Conservation (phyloP, 805 yeast species). For the Starmerella sirachaensis region DNA sequence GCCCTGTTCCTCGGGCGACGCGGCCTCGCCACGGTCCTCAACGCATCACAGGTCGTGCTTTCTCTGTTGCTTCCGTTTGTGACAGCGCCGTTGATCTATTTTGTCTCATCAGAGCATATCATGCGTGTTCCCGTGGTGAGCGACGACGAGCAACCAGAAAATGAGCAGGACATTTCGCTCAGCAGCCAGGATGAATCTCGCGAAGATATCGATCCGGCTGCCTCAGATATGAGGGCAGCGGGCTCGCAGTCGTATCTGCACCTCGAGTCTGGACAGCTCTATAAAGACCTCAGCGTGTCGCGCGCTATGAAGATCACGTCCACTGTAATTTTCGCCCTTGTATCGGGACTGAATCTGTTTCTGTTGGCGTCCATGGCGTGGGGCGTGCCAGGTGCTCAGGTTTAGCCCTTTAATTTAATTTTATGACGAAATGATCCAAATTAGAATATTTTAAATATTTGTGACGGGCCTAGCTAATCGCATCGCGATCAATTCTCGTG, state of each 20-base stretch:
- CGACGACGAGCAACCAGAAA: constrained; percentile 9
- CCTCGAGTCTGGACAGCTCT: constrained; percentile 25
- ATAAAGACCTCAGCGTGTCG: constrained; percentile 62
- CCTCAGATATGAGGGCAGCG: no score
- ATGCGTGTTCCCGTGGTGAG: constrained; percentile 38
- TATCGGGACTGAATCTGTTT: constrained; percentile 60
- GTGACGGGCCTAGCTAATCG: background rate
- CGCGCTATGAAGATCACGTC: constrained; percentile 42
- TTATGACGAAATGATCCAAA: no score
- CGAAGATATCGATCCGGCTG: no score
- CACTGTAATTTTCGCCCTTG: constrained; percentile 53
- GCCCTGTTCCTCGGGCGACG: constrained; percentile 64
- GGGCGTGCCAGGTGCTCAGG: constrained; percentile 16
- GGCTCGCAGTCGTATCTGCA: constrained; percentile 12
- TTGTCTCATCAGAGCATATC: constrained; percentile 55
- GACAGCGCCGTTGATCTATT: constrained; percentile 75
- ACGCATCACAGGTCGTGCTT: constrained; percentile 71
- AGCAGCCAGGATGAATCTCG: no score
- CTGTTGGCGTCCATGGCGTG: constrained; percentile 34
- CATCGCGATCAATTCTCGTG: background rate
- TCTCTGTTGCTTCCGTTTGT: constrained; percentile 75
- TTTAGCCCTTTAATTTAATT: constrained; percentile 1
- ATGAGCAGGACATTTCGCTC: no score
- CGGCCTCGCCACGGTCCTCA: constrained; percentile 60
- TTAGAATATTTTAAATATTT: background rate